A percentile compares a stretch with the other conserved stretches of the same genome.
Conservation (phyloP, 768 basidiomycete species). For the Boletellus ananiceps region DNA sequence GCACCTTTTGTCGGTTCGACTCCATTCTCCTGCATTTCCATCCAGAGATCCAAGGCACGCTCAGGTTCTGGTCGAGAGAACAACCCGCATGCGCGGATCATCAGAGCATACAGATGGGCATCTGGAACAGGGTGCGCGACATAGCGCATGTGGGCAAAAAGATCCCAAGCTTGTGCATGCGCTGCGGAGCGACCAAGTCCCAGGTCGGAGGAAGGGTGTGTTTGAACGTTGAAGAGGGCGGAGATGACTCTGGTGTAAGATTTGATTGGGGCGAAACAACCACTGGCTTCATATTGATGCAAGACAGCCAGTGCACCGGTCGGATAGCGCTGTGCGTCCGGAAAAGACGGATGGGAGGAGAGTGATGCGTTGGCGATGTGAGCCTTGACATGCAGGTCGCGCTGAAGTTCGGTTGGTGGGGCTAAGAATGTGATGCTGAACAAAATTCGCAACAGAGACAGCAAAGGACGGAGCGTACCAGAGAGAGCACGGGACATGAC, state of each 20-base stretch:
- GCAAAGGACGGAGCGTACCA: constrained; percentile 32
- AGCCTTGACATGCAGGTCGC: constrained; percentile 68
- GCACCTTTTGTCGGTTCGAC: constrained; percentile 61
- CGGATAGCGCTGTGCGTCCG: constrained; percentile 42
- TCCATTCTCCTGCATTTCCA: constrained; percentile 81
- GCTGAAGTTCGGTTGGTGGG: constrained; percentile 50
- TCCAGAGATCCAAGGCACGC: constrained; percentile 88
- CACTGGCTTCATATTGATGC: constrained; percentile 65
- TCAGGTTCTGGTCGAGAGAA: constrained; percentile 72
- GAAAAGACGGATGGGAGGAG: constrained; percentile 5
- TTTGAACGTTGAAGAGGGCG: constrained; percentile 46
- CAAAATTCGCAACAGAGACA: background rate
- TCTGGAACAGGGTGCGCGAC: constrained; percentile 84
- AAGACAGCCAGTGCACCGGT: constrained; percentile 61
- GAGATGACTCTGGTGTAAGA: constrained; percentile 71
- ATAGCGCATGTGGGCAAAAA: constrained; percentile 95
- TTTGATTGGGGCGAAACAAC: constrained; percentile 60
- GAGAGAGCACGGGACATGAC: constrained; percentile 40
- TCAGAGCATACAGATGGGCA: constrained; percentile 64
- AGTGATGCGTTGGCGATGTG: constrained; percentile 37
- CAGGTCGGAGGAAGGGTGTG: constrained; percentile 21
- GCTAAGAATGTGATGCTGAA: constrained; percentile 18
- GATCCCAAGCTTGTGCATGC: constrained; percentile 85
- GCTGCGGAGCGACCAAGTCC: constrained; percentile 39
- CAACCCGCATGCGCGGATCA: constrained; percentile 83